Conservation (phyloP, 2,329 filamentous ascomycete genomes). For the Pseudogymnoascus sp. region DNA sequence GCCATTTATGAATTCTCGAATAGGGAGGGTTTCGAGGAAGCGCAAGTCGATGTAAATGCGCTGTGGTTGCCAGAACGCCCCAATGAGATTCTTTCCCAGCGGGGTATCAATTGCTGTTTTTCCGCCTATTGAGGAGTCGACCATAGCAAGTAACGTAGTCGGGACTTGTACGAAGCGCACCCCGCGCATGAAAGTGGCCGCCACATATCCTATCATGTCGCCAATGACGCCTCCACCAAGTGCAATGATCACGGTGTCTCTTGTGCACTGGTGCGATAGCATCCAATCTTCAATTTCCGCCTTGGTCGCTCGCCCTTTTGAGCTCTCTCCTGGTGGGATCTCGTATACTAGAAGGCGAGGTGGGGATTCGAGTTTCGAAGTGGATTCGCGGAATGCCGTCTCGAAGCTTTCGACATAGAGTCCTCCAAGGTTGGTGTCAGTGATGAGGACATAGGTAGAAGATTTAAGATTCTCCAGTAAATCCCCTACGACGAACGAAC, state of each 20-base stretch:
- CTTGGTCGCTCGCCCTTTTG: constrained; percentile 88
- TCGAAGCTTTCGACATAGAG: constrained; percentile 75
- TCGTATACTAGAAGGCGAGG: constrained; percentile 74
- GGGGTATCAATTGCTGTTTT: constrained; percentile 98
- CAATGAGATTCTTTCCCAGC: constrained; percentile 90
- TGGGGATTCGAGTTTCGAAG: constrained; percentile 30
- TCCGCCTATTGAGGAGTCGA: constrained; percentile 95
- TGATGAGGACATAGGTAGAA: constrained; percentile 92
- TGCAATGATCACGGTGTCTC: constrained; percentile 90
- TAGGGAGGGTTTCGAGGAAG: constrained; percentile 83
- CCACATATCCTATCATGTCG: constrained; percentile 95
- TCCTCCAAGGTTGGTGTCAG: constrained; percentile 81
- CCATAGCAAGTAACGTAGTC: constrained; percentile 91
- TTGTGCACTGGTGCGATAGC: constrained; percentile 80
- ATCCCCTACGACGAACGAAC: constrained; percentile 70
- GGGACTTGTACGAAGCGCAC: constrained; percentile 95
- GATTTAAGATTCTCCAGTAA: constrained; percentile 68
- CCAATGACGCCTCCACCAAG: constrained; percentile 95
- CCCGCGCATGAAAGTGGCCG: constrained; percentile 96
- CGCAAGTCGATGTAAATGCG: constrained; percentile 89
- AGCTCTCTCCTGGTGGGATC: constrained; percentile 85
- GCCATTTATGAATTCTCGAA: constrained; percentile 91
- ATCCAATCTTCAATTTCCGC: constrained; percentile 97
- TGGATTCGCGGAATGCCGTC: constrained; percentile 48
- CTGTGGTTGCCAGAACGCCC: constrained; percentile 91